Conservation (phyloP, 1,284 basidiomycete genomes). For the Fomitopsis palustris region DNA sequence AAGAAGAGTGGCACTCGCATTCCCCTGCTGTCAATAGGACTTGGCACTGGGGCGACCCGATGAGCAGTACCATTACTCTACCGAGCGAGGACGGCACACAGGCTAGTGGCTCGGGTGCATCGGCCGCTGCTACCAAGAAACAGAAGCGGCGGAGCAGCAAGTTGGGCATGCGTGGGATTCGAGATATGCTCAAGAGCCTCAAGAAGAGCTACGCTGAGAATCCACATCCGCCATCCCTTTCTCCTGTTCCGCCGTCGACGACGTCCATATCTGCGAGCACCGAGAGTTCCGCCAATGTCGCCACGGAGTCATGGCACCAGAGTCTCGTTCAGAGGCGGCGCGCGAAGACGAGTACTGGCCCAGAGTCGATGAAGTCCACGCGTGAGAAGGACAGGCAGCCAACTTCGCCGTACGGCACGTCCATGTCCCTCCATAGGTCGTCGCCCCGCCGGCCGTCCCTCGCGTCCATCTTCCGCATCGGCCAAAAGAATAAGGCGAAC, state of each 20-base stretch:
- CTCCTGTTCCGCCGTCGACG: slow-evolving; percentile 36
- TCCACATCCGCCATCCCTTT: slow-evolving; percentile 9
- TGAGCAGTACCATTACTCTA: slow-evolving; percentile 68
- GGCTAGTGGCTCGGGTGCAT: background rate
- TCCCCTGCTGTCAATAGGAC: slow-evolving; percentile 42
- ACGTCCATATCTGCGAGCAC: slow-evolving; percentile 50
- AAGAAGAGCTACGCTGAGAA: slow-evolving; percentile 40
- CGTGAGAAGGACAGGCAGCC: slow-evolving; percentile 27
- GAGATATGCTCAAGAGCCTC: slow-evolving; percentile 69
- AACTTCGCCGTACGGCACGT: slow-evolving; percentile 34
- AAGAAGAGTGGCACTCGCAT: slow-evolving; percentile 26
- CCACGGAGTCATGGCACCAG: slow-evolving; percentile 31
- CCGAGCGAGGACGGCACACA: slow-evolving; percentile 58
- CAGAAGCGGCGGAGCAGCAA: slow-evolving; percentile 50
- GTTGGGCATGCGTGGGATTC: slow-evolving; percentile 63
- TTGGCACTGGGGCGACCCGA: slow-evolving; percentile 72
- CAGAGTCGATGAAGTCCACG: slow-evolving; percentile 42
- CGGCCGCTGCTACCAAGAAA: slow-evolving; percentile 4
- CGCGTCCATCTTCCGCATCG: slow-evolving; percentile 72
- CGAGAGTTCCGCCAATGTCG: slow-evolving; percentile 48
- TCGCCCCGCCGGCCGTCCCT: slow-evolving; percentile 72
- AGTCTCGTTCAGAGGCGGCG: slow-evolving; percentile 33
- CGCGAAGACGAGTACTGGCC: slow-evolving; percentile 51
- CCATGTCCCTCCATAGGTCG: slow-evolving; percentile 41
- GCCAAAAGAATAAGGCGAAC: slow-evolving; percentile 44